These are phyloP conservation scores for Colletotrichum eleusines DNA, from an alignment of 2,329 filamentous ascomycete genomes.

Conservation along the genomic window DNA sequence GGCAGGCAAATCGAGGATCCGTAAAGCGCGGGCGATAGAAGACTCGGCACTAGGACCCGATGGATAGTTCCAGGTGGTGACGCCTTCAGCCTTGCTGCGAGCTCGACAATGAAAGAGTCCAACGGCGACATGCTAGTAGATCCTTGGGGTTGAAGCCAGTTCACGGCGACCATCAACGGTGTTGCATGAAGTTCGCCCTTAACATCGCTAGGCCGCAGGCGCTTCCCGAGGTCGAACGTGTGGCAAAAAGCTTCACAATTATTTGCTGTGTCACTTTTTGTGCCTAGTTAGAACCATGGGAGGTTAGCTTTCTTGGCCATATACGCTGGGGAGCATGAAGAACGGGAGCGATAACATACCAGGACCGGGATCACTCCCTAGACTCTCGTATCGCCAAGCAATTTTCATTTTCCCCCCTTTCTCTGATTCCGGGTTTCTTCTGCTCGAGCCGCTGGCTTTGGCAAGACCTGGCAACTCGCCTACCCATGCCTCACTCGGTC, in stretches of 20 bases:
- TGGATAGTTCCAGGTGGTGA: conserved; percentile 75
- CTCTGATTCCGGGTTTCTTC: conserved; percentile 53
- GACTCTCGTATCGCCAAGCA: conserved; percentile 93
- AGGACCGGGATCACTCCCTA: conserved; percentile 57
- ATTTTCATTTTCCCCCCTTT: conserved; percentile 92
- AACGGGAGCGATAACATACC: conserved; percentile 35
- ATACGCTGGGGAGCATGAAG: neutral
- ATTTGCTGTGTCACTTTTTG: conserved; percentile 25
- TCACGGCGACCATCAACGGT: conserved; percentile 49
- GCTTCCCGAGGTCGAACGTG: conserved; percentile 77
- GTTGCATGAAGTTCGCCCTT: conserved; percentile 65
- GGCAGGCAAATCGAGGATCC: conserved; percentile 77
- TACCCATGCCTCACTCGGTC: conserved; percentile 83
- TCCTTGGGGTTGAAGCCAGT: conserved; percentile 35
- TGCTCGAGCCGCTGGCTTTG: conserved; percentile 54
- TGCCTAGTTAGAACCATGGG: conserved; percentile 1
- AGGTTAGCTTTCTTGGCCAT: neutral
- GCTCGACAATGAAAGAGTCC: conserved; percentile 69
- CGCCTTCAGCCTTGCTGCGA: conserved; percentile 67
- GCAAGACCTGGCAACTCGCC: conserved; percentile 83
- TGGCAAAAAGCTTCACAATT: conserved; percentile 71
- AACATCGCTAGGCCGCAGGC: conserved; percentile 63
- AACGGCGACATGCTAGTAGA: conserved; percentile 65
- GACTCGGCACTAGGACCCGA: conserved; percentile 83
- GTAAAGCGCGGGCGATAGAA: conserved; percentile 90